Base-by-base conservation (phyloP, 2,329 filamentous ascomycete species). In the Nigrograna mackinnonii region DNA sequence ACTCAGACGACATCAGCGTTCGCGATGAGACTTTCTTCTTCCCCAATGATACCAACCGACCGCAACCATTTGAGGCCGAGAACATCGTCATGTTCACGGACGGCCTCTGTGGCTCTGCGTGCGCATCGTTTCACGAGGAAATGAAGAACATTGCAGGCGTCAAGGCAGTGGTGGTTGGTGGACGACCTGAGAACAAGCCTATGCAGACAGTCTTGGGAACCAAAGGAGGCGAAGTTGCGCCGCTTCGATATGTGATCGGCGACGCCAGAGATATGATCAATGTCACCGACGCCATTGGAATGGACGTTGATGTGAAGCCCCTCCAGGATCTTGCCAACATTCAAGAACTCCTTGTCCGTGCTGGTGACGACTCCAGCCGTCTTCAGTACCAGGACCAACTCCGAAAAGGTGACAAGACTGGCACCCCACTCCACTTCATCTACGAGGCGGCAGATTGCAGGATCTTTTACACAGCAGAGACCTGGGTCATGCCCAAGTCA, bases 181-280 rank as follows among this genome's bases (percentile, higher is more conserved):
- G 84, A 3, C 75, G 78, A 1, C 82, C 83, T 0, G 58, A 66
- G 12, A 60, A 71, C 2, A 62, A 58, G 4, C 74, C 77, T 1
- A 85, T 86, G 69, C 82, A 86, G 68, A 77, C 74, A 4, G 72
- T 85, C 19, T 80, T 82, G 5, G 84, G 83, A 18, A 75, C 79
- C 32, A 81, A 84, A 53, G 84, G 83, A 20, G 62, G 66, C 3
- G 64, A 67, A 52, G 58, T 64, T 30, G n/a, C 49, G 53, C 18
- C 49, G 55, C 12, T 38, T 63, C 14, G 32, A 39, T 22, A 33
- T 4, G 54, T 60, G 37, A 47, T 54, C 14, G 16, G 39, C 3
- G 53, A 41, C 35, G 60, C 55, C n/a, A 22, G 41, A 9, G 18
- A 21, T 6, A 37, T 54, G 2, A 44, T 60, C 18, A 54, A 61